phyloP scores from a whole-genome alignment of 1,284 basidiomycete species.

The Rhodotorula mucilaginosa region DNA sequence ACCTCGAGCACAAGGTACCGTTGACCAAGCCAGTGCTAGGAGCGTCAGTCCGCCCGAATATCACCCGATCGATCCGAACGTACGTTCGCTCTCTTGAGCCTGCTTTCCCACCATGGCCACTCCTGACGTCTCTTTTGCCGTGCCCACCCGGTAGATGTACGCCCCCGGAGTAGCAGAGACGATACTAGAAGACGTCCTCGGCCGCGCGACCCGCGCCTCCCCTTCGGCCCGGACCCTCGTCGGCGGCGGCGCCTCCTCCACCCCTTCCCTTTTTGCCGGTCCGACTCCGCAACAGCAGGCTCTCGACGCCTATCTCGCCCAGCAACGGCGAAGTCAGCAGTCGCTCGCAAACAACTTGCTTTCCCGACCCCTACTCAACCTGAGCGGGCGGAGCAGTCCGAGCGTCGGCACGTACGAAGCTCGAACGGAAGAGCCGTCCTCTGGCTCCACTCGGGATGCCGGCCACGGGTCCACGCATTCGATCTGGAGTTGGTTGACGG shows the following conservation, averaged over 20 bases:
- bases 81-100: constrained; percentile 17
- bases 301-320: constrained; percentile 10
- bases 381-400: neutral
- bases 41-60: constrained; percentile 40
- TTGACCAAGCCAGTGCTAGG: constrained; percentile 2
- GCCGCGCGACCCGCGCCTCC: neutral
- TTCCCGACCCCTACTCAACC: neutral
- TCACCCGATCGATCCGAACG: constrained; percentile 42
- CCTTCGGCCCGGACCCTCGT: neutral
- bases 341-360: neutral
- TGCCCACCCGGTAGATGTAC: constrained; percentile 29
- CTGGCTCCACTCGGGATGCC: neutral
- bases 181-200: constrained; percentile 38
- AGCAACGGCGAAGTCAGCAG: neutral
- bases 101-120: no score
- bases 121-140: no score
- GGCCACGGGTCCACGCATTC: neutral
- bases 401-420: constrained; percentile 11
- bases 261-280: neutral
- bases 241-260: neutral
- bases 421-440: neutral
- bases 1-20: neutral
- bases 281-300: constrained; percentile 10
- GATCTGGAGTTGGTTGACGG: constrained; percentile 15
- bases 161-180: constrained; percentile 42